phyloP scores from a whole-genome alignment of 75 land plant genomes.

The Pinus albicaulis region DNA sequence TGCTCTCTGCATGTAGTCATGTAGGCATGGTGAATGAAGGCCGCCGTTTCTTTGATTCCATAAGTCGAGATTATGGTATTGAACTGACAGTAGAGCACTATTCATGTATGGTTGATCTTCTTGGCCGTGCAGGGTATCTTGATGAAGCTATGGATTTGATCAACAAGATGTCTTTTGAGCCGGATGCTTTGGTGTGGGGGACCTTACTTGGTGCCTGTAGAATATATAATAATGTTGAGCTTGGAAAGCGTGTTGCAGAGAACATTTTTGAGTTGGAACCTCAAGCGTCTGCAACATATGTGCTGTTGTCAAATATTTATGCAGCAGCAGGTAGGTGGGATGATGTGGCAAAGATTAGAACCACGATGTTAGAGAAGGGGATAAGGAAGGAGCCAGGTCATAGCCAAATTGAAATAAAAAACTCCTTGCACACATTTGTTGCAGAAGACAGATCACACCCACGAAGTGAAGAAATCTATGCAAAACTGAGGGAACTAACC shows the following conservation, averaged over 20 bases:
- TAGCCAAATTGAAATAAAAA: background rate
- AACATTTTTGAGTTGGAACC: background rate
- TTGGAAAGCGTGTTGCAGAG: background rate
- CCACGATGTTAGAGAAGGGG: background rate
- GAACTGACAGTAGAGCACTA: background rate
- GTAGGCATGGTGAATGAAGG: background rate
- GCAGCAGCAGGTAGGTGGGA: background rate
- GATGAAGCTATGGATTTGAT: background rate
- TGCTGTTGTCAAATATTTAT: constrained; percentile 1
- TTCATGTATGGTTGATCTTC: background rate
- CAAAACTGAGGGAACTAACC: constrained; percentile 8
- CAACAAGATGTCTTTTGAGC: background rate
- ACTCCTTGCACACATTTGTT: background rate
- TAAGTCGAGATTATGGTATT: background rate
- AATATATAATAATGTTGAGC: background rate
- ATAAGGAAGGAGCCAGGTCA: background rate
- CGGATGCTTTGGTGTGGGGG: background rate
- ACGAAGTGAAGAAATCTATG: background rate
- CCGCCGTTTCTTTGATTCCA: background rate
- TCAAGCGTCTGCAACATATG: background rate
- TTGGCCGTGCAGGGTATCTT: background rate
- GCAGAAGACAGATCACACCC: background rate
- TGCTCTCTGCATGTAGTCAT: background rate
- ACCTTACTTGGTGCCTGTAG: background rate
- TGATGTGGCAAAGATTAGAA: background rate